Conservation (phyloP, 2,329 filamentous ascomycete species). For the Diaporthe ampelina region DNA sequence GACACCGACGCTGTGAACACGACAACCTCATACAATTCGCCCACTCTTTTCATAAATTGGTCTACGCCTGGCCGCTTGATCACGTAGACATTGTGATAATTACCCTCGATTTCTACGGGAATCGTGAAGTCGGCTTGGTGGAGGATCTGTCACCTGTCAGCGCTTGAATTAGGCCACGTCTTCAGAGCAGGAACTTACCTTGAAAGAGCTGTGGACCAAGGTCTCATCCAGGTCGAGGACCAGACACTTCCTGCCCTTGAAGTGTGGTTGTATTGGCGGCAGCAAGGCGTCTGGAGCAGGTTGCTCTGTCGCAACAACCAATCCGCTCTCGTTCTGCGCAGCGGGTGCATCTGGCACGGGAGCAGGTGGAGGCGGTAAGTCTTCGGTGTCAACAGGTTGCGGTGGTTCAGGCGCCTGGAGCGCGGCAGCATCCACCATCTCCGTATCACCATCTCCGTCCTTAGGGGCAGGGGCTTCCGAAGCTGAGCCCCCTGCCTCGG, state of each 20-base stretch:
- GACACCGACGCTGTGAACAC: constrained; percentile 99
- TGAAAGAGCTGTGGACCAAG: constrained; percentile 98
- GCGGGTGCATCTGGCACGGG: constrained; percentile 55
- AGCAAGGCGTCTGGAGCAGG: constrained; percentile 79
- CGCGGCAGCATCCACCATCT: constrained; percentile 75
- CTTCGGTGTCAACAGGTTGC: constrained; percentile 45
- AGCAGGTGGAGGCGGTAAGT: constrained; percentile 62
- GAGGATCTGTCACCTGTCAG: constrained; percentile 75
- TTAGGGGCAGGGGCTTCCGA: constrained; percentile 48
- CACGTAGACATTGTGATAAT: constrained; percentile 99
- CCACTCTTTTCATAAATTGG: constrained; percentile 98
- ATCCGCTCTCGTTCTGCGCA: constrained; percentile 55
- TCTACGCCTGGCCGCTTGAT: constrained; percentile 99
- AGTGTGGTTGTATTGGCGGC: constrained; percentile 83
- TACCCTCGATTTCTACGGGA: constrained; percentile 97
- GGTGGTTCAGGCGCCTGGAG: constrained; percentile 38
- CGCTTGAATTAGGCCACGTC: neutral
- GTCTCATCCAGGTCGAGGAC: constrained; percentile 98
- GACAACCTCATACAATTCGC: constrained; percentile 97
- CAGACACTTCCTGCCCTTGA: constrained; percentile 91
- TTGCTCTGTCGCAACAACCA: constrained; percentile 60
- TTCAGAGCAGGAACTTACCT: constrained; percentile 70
- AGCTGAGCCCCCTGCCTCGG: constrained; percentile 34
- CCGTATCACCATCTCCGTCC: constrained; percentile 72
- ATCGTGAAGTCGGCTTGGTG: constrained; percentile 99